Conservation (phyloP, 2,329 filamentous ascomycete species). For the Aureobasidium sp. region DNA sequence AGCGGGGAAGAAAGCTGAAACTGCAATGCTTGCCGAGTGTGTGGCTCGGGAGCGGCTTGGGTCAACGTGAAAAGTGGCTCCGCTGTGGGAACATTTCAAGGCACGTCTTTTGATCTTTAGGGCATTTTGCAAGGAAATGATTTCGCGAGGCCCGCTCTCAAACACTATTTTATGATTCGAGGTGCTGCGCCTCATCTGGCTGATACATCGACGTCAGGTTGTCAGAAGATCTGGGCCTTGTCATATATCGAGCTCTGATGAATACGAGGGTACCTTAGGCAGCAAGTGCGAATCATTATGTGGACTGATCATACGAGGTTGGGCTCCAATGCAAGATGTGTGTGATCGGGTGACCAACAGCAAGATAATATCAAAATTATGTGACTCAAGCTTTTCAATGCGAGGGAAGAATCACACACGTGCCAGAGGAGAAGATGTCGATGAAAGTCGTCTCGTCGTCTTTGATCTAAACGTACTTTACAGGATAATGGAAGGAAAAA, state of each 20-base stretch:
- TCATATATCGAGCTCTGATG: not conserved
- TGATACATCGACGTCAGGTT: slow-evolving; percentile 3
- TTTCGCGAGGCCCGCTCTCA: not conserved
- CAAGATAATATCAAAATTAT: not conserved
- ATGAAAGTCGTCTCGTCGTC: not conserved
- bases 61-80: not conserved
- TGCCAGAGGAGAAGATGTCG: too few relatives aligned
- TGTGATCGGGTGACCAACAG: not conserved
- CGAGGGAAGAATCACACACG: too few relatives aligned
- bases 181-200: not conserved
- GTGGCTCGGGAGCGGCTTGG: not conserved
- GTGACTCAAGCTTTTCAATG: too few relatives aligned
- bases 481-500: not conserved
- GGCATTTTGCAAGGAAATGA: not conserved
- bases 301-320: not conserved
- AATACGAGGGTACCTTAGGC: not conserved
- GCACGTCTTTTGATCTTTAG: not conserved
- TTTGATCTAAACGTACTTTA: slow-evolving; percentile 7
- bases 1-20: not conserved
- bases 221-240: not conserved
- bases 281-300: not conserved
- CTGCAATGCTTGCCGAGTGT: not conserved
- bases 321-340: not conserved
- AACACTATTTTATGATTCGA: not conserved
- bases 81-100: not conserved